Conservation (phyloP, 1,284 basidiomycete species). For the Malassezia brasiliensis region DNA sequence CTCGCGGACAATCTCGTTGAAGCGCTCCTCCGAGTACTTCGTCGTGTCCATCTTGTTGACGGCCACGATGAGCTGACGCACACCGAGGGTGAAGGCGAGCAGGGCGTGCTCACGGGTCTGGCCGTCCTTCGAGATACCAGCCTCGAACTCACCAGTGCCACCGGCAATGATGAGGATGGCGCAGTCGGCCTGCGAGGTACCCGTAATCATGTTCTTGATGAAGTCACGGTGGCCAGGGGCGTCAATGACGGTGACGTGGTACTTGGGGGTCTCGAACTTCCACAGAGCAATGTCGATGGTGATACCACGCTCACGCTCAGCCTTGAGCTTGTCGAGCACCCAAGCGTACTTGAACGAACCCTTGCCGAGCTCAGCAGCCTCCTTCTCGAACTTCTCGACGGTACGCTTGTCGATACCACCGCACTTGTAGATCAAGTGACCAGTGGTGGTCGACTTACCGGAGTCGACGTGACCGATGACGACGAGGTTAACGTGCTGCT, state of each 20-base stretch:
- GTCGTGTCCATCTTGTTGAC: conserved; percentile 99
- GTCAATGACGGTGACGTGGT: conserved; percentile 70
- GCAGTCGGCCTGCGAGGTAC: conserved; percentile 99
- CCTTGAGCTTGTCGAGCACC: conserved; percentile 99
- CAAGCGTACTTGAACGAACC: conserved; percentile 95
- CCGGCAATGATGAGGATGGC: conserved; percentile 98
- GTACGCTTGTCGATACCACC: conserved; percentile 99
- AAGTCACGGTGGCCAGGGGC: conserved; percentile 99
- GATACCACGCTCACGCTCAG: conserved; percentile 97
- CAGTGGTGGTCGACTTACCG: conserved; percentile 96
- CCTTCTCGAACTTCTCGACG: conserved; percentile 99
- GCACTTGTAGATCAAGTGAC: conserved; percentile 99
- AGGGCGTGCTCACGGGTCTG: conserved; percentile 99
- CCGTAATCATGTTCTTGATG: conserved; percentile 73
- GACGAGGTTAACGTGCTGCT: conserved; percentile 47
- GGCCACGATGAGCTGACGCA: conserved; percentile 98
- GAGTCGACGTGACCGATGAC: conserved; percentile 49
- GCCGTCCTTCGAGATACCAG: conserved; percentile 99
- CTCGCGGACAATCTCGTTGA: conserved; percentile 99
- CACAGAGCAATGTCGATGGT: conserved; percentile 89
- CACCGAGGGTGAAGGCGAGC: conserved; percentile 99
- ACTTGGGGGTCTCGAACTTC: conserved; percentile 50
- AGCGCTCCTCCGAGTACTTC: conserved; percentile 98
- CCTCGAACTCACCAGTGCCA: conserved; percentile 99
- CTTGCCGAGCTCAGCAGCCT: conserved; percentile 99